These are phyloP conservation scores for Metschnikowia koreensis DNA, from an alignment of 805 yeast species.

Conservation along the genomic window DNA sequence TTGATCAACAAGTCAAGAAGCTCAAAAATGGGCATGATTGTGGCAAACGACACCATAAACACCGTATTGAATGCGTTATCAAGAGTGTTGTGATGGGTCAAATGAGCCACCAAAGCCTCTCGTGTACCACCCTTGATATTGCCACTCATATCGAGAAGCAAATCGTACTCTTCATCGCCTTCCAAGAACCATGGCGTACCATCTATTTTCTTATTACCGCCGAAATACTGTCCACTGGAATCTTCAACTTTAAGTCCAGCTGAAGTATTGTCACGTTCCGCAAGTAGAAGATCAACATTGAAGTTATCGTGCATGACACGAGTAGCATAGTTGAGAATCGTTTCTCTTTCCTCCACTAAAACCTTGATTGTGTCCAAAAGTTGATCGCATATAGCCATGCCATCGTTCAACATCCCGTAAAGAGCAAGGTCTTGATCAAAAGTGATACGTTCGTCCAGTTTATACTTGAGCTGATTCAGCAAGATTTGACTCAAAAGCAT, in stretches of 20 bases:
- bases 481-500: constrained; percentile 46
- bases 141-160: constrained; percentile 62
- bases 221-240: constrained; percentile 28
- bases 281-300: constrained; percentile 55
- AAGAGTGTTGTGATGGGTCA: constrained; percentile 68
- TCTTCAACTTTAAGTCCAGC: constrained; percentile 39
- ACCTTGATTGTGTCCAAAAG: constrained; percentile 48
- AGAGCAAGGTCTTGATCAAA: constrained; percentile 41
- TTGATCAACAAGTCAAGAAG: constrained; percentile 57
- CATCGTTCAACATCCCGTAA: constrained; percentile 36
- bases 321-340: constrained; percentile 68
- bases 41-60: constrained; percentile 70
- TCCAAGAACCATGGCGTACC: constrained; percentile 72
- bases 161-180: constrained; percentile 60
- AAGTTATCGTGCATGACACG: constrained; percentile 75
- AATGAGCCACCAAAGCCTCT: constrained; percentile 72
- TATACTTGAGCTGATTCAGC: constrained; percentile 43
- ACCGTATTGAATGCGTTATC: constrained; percentile 66
- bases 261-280: constrained; percentile 43
- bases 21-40: constrained; percentile 67
- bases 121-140: constrained; percentile 80
- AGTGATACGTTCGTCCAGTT: constrained; percentile 33
- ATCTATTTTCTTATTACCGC: constrained; percentile 34
- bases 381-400: constrained; percentile 33
- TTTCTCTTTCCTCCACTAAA: constrained; percentile 67